phyloP scores from a whole-genome alignment of 1,139 yeast genomes.

The Diutina sp. region DNA sequence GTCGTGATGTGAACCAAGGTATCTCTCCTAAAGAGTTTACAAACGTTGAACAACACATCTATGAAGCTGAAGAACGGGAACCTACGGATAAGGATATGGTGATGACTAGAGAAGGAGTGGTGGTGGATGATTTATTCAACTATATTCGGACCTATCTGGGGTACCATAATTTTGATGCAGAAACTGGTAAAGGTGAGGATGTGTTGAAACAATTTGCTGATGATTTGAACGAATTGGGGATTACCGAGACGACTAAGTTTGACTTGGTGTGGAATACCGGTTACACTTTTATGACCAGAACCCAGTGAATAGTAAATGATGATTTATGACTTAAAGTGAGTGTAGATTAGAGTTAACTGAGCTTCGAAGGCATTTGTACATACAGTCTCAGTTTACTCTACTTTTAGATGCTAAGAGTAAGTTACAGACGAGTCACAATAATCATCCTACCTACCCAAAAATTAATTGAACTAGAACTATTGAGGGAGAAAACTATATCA shows the following conservation, averaged over 20 bases:
- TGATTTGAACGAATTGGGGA: conserved; percentile 17
- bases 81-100: conserved; percentile 10
- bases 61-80: conserved; percentile 11
- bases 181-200: conserved; percentile 14
- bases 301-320: not conserved
- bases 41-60: conserved; percentile 16
- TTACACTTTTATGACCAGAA: conserved; percentile 17
- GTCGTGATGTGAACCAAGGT: conserved; percentile 16
- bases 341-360: too few species aligned
- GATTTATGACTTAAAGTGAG: too few species aligned
- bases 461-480: too few species aligned
- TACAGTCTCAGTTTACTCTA: too few species aligned
- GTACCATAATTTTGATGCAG: conserved; percentile 19
- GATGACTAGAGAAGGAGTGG: conserved; percentile 13
- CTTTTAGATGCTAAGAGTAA: too few species aligned
- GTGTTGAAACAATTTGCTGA: conserved; percentile 12
- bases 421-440: too few species aligned
- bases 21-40: conserved; percentile 19
- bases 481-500: too few species aligned
- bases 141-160: conserved; percentile 28
- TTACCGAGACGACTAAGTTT: conserved; percentile 18
- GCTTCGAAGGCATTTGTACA: too few species aligned
- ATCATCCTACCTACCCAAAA: too few species aligned
- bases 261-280: conserved; percentile 29
- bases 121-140: conserved; percentile 14